Percentiles rank a stretch among this genome's conserved stretches.
Evolutionary conservation across 129 eudicot genomes (phyloP).

Genomic region (Oenanthe sinensis): DNA sequence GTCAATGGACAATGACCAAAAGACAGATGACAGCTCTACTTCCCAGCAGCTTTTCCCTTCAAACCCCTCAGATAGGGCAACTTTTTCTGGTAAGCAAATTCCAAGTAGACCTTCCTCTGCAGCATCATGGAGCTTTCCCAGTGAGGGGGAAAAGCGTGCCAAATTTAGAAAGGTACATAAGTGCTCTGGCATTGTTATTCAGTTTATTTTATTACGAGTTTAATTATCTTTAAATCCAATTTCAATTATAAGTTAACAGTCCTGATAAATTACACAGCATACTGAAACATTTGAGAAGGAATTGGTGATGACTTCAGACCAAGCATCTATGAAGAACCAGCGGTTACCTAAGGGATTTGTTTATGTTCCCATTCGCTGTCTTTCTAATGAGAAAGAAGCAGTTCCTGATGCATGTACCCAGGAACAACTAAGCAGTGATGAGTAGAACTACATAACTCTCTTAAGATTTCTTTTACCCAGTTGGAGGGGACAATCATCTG

Average conservation of each 20-base stretch:
- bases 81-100: slow-evolving; percentile 78
- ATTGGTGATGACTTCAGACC: slow-evolving; percentile 90
- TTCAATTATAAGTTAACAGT: background rate
- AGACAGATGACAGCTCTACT: slow-evolving; percentile 86
- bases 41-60: slow-evolving; percentile 44
- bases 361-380: slow-evolving; percentile 72
- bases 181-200: background rate
- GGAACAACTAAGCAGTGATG: slow-evolving; percentile 41
- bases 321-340: slow-evolving; percentile 84
- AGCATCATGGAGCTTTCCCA: slow-evolving; percentile 30
- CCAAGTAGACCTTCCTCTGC: slow-evolving; percentile 59
- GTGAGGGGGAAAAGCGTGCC: slow-evolving; percentile 44
- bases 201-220: background rate
- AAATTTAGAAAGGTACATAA: slow-evolving; percentile 54
- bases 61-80: slow-evolving; percentile 43
- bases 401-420: slow-evolving; percentile 31
- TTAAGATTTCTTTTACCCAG: background rate
- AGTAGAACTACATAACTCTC: slow-evolving; percentile 18
- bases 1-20: slow-evolving; percentile 67
- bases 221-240: background rate
- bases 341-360: slow-evolving; percentile 90
- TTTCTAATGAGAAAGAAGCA: slow-evolving; percentile 69
- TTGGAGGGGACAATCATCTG: background rate
- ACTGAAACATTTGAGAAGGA: slow-evolving; percentile 74
- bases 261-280: slow-evolving; percentile 34